Conservation (phyloP, 2,329 filamentous ascomycete species). For the Sarocladium oryzae region DNA sequence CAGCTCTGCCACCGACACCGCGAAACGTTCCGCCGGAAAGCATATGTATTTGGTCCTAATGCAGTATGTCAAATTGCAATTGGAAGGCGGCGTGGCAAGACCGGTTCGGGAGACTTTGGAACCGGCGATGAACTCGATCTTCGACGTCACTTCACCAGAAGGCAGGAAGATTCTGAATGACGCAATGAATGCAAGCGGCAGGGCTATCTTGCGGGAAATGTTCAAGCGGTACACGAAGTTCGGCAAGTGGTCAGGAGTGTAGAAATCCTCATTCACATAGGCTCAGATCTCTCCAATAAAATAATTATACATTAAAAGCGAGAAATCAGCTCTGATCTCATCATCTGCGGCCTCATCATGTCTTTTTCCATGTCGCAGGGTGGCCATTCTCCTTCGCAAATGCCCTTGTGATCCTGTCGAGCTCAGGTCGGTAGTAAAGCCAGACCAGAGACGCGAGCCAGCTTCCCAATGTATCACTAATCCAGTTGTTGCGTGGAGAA, state of each 20-base stretch:
- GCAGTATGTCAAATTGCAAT: conserved; percentile 54
- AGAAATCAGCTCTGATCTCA: neutral
- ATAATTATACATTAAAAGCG: neutral
- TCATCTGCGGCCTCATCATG: neutral
- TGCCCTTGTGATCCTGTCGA: conserved; percentile 51
- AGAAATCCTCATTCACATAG: conserved; percentile 15
- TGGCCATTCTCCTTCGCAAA: conserved; percentile 54
- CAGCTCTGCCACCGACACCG: conserved; percentile 54
- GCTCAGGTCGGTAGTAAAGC: conserved; percentile 49
- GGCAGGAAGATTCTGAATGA: conserved; percentile 52
- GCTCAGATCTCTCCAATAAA: neutral
- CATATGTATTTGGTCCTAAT: conserved; percentile 57
- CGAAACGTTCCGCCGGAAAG: conserved; percentile 54
- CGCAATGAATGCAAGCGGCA: conserved; percentile 50
- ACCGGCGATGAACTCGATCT: conserved; percentile 50
- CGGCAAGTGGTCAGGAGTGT: conserved; percentile 58
- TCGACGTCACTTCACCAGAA: conserved; percentile 51
- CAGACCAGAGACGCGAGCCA: conserved; percentile 46
- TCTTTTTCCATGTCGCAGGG: conserved; percentile 40
- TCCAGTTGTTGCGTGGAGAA: conserved; percentile 49
- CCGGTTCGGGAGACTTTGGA: conserved; percentile 49
- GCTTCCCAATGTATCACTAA: conserved; percentile 52
- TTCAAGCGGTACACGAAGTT: conserved; percentile 55
- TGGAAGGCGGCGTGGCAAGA: conserved; percentile 46
- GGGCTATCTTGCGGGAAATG: conserved; percentile 52